Evolutionary conservation across 768 basidiomycete genomes (phyloP), one percentile per base, ranked within the genome.

Genomic region (Boletus huronensis): DNA sequence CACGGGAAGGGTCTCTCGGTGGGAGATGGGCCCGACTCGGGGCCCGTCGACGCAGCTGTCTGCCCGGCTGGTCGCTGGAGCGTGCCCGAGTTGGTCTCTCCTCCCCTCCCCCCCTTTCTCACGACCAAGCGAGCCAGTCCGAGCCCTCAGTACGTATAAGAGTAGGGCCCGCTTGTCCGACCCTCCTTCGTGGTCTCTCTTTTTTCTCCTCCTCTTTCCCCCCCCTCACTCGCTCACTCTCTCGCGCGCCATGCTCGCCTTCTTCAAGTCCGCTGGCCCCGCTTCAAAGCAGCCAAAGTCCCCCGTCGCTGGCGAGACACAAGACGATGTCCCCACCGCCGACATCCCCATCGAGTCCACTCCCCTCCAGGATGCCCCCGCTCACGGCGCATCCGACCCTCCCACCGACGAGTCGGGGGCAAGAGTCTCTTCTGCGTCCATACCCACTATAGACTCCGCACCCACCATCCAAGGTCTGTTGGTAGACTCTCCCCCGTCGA

Each of bases 61-160:
- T 7, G 17, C 6, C 25, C 29, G 29, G 39, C 39, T 16, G 42
- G 36, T 13, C 41, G 19, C 42, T 21, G 19, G 9, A 54, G 34
- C 6, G n/a, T 14, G 40, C 35, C 53, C 34, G 23, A 31, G 25
- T 40, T 34, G 36, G 42, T 6, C 47, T 52, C 38, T 50, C 35
- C 21, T 43, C 52, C 26, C 28, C 48, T 23, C 32, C 39, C 35
- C 34, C n/a, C 45, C 41, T 59, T 70, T 69, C 69, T 69, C 69
- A 68, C 69, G 67, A 48, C 36, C 45, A 60, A 67, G 58, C 59
- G 65, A 55, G 54, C 14, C 17, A 26, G 17, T 21, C 39, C 31
- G 14, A n/a, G 5, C 55, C 43, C 17, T 21, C 41, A 38, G 65
- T 68, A 68, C 67, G 66, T 68, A 64, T 65, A 67, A 71, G 65